phyloP scores from a whole-genome alignment of 208 protist species.

The Wallacemonas rigidus region DNA sequence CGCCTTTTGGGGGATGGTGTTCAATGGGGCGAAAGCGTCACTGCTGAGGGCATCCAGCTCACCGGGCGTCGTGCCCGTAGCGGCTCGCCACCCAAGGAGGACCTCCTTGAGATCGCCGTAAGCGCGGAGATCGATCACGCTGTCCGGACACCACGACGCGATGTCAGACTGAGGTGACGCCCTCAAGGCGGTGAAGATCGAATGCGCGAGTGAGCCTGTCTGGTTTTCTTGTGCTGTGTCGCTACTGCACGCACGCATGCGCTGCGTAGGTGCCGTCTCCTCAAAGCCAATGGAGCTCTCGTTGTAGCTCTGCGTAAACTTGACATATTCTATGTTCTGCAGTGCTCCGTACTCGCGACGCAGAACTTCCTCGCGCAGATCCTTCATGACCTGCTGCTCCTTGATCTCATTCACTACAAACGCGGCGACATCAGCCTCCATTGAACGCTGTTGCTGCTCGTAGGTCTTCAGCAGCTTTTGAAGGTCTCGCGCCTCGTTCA shows the following conservation, averaged over 20 bases:
- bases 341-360: slow-evolving; percentile 28
- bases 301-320: slow-evolving; percentile 24
- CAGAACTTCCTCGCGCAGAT: slow-evolving; percentile 22
- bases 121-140: background rate
- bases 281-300: slow-evolving; percentile 7
- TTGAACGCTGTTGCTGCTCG: slow-evolving; percentile 20
- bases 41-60: background rate
- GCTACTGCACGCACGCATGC: slow-evolving; percentile 12
- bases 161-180: background rate
- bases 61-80: background rate
- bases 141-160: slow-evolving; percentile 12
- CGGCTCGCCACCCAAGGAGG: slow-evolving; percentile 36
- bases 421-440: slow-evolving; percentile 32
- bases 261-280: slow-evolving; percentile 19
- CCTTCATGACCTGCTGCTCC: slow-evolving; percentile 29
- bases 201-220: background rate
- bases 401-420: slow-evolving; percentile 40
- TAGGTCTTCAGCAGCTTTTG: slow-evolving; percentile 35
- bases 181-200: background rate
- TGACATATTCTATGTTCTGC: slow-evolving; percentile 29
- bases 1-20: background rate
- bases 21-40: background rate
- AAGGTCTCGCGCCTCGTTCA: slow-evolving; percentile 34
- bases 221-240: background rate
- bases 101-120: slow-evolving; percentile 32